Evolutionary conservation across 2,329 filamentous ascomycete genomes (phyloP).

Genomic region (Microdochium paspali): DNA sequence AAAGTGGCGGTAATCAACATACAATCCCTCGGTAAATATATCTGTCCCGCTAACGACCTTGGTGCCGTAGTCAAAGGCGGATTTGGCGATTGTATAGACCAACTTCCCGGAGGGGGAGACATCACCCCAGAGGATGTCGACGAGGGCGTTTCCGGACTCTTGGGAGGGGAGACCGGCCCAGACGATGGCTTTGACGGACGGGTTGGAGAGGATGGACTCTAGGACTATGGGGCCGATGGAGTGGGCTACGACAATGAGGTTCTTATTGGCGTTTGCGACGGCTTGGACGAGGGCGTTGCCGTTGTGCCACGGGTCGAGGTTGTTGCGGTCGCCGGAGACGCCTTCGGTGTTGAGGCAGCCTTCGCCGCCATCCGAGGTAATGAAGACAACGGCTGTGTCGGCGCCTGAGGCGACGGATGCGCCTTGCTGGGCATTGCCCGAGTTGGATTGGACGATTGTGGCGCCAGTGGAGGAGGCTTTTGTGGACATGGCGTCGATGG

Average conservation of each 20-base stretch:
- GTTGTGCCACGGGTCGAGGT: constrained; percentile 55
- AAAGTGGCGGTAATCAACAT: constrained; percentile 48
- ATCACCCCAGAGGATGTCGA: constrained; percentile 53
- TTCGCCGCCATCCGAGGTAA: constrained; percentile 57
- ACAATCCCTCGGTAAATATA: constrained; percentile 33
- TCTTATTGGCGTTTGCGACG: constrained; percentile 50
- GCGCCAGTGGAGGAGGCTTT: constrained; percentile 43
- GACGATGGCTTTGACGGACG: constrained; percentile 52
- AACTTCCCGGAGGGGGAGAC: constrained; percentile 15
- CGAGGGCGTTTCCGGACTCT: constrained; percentile 50
- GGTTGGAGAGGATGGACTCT: constrained; percentile 43
- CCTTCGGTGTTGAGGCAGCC: constrained; percentile 54
- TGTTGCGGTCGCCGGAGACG: constrained; percentile 51
- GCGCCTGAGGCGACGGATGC: constrained; percentile 38
- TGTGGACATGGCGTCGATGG: constrained; percentile 54
- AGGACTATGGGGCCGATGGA: constrained; percentile 51
- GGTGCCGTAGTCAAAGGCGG: constrained; percentile 23
- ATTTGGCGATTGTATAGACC: constrained; percentile 19
- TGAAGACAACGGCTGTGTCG: constrained; percentile 51
- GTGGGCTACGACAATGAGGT: constrained; percentile 60
- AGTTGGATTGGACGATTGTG: constrained; percentile 43
- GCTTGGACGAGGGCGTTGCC: constrained; percentile 53
- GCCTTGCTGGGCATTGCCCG: constrained; percentile 38
- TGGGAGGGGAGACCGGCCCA: constrained; percentile 44
- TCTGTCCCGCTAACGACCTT: constrained; percentile 22